Conservation (phyloP, 805 yeast genomes). For the Saccharomycopsis sp. region DNA sequence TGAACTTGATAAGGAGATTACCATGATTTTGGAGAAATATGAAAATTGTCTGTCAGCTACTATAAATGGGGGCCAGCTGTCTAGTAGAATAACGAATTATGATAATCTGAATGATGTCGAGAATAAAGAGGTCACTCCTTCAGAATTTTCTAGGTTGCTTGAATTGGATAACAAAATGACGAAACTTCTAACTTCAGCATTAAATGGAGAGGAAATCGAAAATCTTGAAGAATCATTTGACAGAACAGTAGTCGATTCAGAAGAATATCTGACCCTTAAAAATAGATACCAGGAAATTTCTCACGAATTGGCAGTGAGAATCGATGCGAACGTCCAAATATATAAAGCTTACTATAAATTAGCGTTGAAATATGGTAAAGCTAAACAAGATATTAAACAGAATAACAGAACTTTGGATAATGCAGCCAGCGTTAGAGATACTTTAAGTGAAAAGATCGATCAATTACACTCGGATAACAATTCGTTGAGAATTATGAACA, state of each 20-base stretch:
- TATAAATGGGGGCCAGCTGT: neutral
- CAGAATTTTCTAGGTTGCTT: neutral
- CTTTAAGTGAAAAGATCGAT: too few species aligned
- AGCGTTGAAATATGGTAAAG: conserved; percentile 13
- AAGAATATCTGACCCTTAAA: conserved; percentile 4
- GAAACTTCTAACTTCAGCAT: neutral
- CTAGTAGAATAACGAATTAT: neutral
- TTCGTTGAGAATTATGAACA: too few species aligned
- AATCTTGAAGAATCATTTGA: neutral
- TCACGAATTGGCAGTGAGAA: conserved; percentile 12
- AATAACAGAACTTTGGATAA: too few species aligned
- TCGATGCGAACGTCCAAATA: conserved; percentile 15
- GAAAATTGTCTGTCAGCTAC: neutral
- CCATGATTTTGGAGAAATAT: conserved; percentile 7
- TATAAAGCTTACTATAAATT: conserved; percentile 19
- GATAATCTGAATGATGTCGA: neutral
- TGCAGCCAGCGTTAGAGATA: too few species aligned
- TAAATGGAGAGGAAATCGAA: neutral
- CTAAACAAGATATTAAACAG: conserved; percentile 3
- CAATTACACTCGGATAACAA: too few species aligned
- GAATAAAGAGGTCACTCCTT: neutral
- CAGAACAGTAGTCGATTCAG: neutral
- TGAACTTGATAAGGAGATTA: conserved; percentile 11
- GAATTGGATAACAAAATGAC: conserved; percentile 6
- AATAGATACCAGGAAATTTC: conserved; percentile 7